Evolutionary conservation across 176 grass and related monocot genomes (phyloP).

Genomic region (Oryza nivara): DNA sequence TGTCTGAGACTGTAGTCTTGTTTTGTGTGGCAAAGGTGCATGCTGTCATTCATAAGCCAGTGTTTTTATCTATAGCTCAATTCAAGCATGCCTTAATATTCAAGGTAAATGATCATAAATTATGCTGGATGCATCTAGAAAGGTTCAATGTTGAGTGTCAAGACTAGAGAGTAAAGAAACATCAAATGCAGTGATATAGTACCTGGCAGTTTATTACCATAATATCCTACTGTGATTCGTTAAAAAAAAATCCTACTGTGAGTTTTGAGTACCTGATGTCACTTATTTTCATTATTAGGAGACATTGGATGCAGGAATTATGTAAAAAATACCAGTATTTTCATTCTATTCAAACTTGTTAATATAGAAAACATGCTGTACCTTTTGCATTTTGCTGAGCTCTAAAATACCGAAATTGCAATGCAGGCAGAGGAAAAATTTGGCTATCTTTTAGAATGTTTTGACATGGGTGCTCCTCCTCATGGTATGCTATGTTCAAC

Average conservation of each 20-base stretch:
- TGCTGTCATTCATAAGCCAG: neutral
- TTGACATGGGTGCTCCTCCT: slow-evolving; percentile 93
- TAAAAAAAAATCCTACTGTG: neutral
- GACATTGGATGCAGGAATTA: neutral
- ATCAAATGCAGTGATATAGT: neutral
- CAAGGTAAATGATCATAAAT: neutral
- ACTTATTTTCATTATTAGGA: neutral
- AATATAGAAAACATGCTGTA: slow-evolving; percentile 10
- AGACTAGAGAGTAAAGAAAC: neutral
- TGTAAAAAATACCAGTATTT: neutral
- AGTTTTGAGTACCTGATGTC: neutral
- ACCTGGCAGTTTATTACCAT: neutral
- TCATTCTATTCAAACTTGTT: slow-evolving; percentile 14
- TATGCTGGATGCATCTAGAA: neutral
- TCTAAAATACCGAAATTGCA: neutral
- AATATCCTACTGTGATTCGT: neutral
- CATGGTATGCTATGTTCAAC: slow-evolving; percentile 66
- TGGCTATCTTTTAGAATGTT: slow-evolving; percentile 89
- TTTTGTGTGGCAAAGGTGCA: neutral
- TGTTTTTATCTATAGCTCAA: neutral
- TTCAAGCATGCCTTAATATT: neutral
- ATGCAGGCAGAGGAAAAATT: slow-evolving; percentile 94
- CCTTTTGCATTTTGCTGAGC: neutral
- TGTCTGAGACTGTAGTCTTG: slow-evolving; percentile 10
- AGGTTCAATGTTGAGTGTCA: neutral